Evolutionary conservation across 2,329 filamentous ascomycete genomes (phyloP), one percentile per base, ranked within the genome.

Genomic region (Incumbomyces lentus): DNA sequence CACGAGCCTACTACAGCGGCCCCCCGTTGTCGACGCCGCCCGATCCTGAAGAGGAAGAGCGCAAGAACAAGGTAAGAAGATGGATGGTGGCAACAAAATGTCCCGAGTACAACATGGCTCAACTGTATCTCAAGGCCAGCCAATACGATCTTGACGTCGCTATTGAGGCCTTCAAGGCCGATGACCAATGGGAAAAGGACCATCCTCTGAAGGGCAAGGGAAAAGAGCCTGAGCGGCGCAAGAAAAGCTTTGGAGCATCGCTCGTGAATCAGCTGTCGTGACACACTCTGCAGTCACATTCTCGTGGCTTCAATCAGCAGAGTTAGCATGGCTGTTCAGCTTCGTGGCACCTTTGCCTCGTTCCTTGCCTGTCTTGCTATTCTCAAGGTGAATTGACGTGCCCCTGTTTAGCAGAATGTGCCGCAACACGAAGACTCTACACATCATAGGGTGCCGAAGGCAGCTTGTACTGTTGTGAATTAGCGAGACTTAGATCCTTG

Each of bases 21-120:
- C 79, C 52, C 11, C 37, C 53, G 12, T 36, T 58, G 18, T 54
- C 52, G 1, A 46, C 47, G n/a, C 53, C 54, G 10, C 56, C 56
- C 5, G 50, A 57, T 45, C 49, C 55, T 2, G 84, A 86, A 59
- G 82, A 84, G 38, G 84, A 87, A 58, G 81, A 85, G 64, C 68
- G 79, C 52, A 89, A 86, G 65, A 72, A 68, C 14, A 81, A 81
- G 59, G 73, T 90, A 30, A 72, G 86, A 35, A 76, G 82, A 51
- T 90, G 82, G 71, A 89, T 89, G 85, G 79, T 86, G 2, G 72
- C 74, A 1, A 86, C 81, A 65, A 90, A 90, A 61, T 82, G 56
- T 44, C 47, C 56, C 7, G 54, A 58, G 16, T 80, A 80, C 55
- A 82, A 87, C 59, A 70, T 87, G 42, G 86, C 86, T 1, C 62